Evolutionary conservation across 805 yeast species (phyloP).

Genomic region (Starmerella asiatica): DNA sequence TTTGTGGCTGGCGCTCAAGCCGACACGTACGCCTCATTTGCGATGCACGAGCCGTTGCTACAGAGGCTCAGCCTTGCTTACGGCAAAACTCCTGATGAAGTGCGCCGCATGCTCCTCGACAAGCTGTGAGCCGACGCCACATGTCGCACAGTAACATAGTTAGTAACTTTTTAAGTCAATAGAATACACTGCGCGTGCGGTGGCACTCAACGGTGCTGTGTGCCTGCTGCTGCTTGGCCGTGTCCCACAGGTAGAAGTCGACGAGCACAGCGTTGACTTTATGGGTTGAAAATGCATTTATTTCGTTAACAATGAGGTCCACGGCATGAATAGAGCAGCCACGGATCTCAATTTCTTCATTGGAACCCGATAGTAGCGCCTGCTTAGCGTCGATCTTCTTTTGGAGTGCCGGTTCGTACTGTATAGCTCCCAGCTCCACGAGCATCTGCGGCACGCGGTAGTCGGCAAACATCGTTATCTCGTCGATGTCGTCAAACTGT

Average conservation of each 20-base stretch:
- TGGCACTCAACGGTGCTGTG: slow-evolving; percentile 26
- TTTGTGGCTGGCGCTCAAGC: slow-evolving; percentile 7
- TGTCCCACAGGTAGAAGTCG: slow-evolving; percentile 35
- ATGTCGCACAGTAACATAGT: neutral
- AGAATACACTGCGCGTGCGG: slow-evolving; percentile 29
- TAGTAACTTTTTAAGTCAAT: slow-evolving; percentile 14
- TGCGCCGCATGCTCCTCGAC: slow-evolving; percentile 17
- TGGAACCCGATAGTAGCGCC: slow-evolving; percentile 25
- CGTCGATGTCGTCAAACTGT: slow-evolving; percentile 29
- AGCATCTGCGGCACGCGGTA: slow-evolving; percentile 36
- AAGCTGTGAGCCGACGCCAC: slow-evolving; percentile 5
- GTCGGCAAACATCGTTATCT: slow-evolving; percentile 36
- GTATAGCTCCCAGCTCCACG: slow-evolving; percentile 27
- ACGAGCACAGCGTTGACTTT: slow-evolving; percentile 29
- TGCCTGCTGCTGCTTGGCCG: slow-evolving; percentile 30
- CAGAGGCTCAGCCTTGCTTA: slow-evolving; percentile 15
- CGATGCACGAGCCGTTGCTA: slow-evolving; percentile 11
- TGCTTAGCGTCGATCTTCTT: slow-evolving; percentile 17
- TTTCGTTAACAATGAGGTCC: slow-evolving; percentile 25
- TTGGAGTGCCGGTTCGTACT: slow-evolving; percentile 24
- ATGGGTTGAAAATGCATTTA: slow-evolving; percentile 16
- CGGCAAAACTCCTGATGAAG: slow-evolving; percentile 5
- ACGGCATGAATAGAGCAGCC: slow-evolving; percentile 34
- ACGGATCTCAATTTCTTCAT: slow-evolving; percentile 31
- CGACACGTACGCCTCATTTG: slow-evolving; percentile 19